Base-by-base conservation (phyloP, 805 yeast genomes). In the Cyberlindnera sargentensis region DNA sequence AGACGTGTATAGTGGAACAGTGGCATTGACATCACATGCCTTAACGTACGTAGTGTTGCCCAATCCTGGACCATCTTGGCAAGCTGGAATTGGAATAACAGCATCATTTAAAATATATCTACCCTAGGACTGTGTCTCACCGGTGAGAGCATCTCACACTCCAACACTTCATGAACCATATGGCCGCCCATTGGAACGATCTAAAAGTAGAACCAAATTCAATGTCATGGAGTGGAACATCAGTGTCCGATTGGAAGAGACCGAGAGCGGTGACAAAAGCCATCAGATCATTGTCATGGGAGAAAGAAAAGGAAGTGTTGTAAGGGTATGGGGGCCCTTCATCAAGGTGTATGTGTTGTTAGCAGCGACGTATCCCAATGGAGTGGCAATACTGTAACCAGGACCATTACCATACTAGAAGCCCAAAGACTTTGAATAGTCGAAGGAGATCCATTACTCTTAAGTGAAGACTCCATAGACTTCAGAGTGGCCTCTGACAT, bases 211-310 rank as follows among this genome's bases (percentile, higher is more conserved):
- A 63, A 40, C 69, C 67, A 61, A 76, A 76, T 6, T 68, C 69
- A 38, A 75, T 65, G 39, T 63, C 59, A 48, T 71, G 71, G 24
- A 64, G 53, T 6, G 76, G 70, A 49, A 80, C 60, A 42, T 63
- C 63, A 31, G 62, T 52, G 23, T 57, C 65, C 8, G 59, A 53
- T 26, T 56, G 63, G 31, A 61, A 59, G 27, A 84, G 58, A 6
- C 87, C 89, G 39, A 84, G 62, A 2, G 91, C 84, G 28, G 85
- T 67, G 52, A 81, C 65, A 52, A 72, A 79, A 35, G 80, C 67
- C 48, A 78, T 67, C 35, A 85, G 62, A 48, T 82, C 83, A 33
- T 82, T 74, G 58, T 87, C 95, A 56, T 87, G 95, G 11, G 86
- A 71, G 66, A 85, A 82, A 50, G 79, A 82, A 51, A 84, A 68